phyloP scores from a whole-genome alignment of 306 rosid species.

The Hippophae rhamnoides region DNA sequence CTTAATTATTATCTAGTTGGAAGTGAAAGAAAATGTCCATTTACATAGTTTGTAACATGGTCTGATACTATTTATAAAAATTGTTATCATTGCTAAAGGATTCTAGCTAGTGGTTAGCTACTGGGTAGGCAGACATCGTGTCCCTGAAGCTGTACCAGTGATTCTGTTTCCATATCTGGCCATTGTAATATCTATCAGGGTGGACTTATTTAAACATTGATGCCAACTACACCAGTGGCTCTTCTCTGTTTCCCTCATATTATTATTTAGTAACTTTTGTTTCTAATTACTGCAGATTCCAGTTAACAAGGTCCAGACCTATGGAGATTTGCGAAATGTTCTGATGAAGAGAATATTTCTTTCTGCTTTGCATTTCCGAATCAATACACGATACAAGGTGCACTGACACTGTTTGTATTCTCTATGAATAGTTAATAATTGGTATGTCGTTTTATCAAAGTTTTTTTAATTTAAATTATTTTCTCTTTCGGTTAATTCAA shows the following conservation, averaged over 20 bases:
- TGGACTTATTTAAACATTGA: too few relatives aligned
- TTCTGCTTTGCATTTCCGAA: slow-evolving; percentile 94
- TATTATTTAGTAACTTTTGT: slow-evolving; percentile 8
- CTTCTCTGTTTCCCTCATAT: background rate
- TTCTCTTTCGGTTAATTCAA: too few relatives aligned
- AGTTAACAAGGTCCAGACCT: slow-evolving; percentile 76
- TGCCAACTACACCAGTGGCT: too few relatives aligned
- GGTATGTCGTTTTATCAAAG: background rate
- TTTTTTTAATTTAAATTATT: background rate
- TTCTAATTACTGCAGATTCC: slow-evolving; percentile 64
- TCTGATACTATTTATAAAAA: background rate
- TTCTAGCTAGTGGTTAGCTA: too few relatives aligned
- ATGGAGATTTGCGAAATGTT: slow-evolving; percentile 80
- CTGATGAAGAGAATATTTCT: slow-evolving; percentile 97
- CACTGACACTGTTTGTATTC: slow-evolving; percentile 2
- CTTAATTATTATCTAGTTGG: too few relatives aligned
- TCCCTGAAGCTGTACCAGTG: too few relatives aligned
- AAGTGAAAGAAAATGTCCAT: too few relatives aligned
- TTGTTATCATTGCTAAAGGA: background rate
- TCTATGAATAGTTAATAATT: too few relatives aligned
- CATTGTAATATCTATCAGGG: too few relatives aligned
- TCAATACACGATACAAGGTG: slow-evolving; percentile 97
- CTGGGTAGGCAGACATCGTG: too few relatives aligned
- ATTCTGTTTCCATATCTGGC: too few relatives aligned
- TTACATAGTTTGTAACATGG: background rate